A percentile compares a stretch with the other conserved stretches of the same genome.
Evolutionary conservation across 1,284 basidiomycete species (phyloP).

Genomic region (Heterobasidion parviporum): DNA sequence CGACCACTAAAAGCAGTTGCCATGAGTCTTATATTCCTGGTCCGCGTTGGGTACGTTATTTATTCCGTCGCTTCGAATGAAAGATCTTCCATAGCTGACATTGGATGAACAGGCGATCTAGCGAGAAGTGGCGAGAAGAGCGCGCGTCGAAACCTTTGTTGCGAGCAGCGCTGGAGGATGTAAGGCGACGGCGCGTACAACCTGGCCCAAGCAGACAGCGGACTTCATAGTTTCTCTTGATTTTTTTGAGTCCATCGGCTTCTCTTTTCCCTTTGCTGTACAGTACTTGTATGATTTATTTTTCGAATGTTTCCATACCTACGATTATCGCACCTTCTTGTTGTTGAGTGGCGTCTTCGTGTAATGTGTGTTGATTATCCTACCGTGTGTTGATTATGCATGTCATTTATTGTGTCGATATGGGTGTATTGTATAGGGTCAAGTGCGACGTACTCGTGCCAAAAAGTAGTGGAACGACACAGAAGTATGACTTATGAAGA

Average conservation of each 20-base stretch:
- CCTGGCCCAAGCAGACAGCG: neutral
- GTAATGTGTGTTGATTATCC: neutral
- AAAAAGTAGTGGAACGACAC: too few relatives aligned
- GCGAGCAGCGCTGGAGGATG: conserved; percentile 59
- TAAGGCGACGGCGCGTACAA: conserved; percentile 40
- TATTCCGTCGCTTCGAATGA: conserved; percentile 6
- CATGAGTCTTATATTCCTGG: conserved; percentile 56
- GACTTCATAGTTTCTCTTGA: neutral
- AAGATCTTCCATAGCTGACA: neutral
- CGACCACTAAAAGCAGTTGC: conserved; percentile 54
- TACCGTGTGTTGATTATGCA: neutral
- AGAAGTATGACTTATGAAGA: neutral
- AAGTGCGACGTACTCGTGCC: too few relatives aligned
- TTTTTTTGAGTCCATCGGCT: neutral
- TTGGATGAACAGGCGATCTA: conserved; percentile 38
- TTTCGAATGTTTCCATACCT: neutral
- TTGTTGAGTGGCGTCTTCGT: neutral
- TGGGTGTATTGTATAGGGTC: neutral
- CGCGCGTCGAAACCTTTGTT: conserved; percentile 52
- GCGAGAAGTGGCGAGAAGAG: conserved; percentile 54
- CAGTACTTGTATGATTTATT: neutral
- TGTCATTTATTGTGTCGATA: neutral
- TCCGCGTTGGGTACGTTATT: conserved; percentile 53
- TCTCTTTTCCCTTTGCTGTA: too few relatives aligned
- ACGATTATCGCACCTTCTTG: neutral